Base-by-base conservation (phyloP, 2,329 filamentous ascomycete genomes). In the Didymella pinodella region DNA sequence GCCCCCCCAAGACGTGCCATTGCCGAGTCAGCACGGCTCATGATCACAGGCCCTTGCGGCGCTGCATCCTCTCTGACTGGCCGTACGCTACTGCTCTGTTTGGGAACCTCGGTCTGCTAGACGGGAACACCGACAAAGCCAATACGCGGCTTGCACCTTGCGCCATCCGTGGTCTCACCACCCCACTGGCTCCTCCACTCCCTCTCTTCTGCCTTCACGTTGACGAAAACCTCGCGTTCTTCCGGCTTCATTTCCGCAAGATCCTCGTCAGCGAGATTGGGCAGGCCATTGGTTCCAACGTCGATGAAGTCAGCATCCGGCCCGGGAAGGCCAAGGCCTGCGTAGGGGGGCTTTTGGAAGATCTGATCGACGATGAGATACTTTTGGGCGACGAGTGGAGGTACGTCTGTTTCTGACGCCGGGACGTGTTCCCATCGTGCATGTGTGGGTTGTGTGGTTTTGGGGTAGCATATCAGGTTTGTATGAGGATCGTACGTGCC, bases 401-500 rank as follows among this genome's bases (percentile, higher is more conserved):
- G 83, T 14, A 89, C 81, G 32, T 70, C 74, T 44, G 63, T 70
- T 54, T 73, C 65, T 31, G 73, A 67, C n/a, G 79, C 72, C 1
- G 84, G 76, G 2, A 96, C 82, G 61, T 90, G 87, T 78, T 95
- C 91, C 81, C 93, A 93, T 59, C 89, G 88, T 10, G 88, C 92
- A 67, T 92, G 91, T 2, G 92, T 95, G 2, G 95, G 92, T 76
- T 99, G 95, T 85, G 93, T 96, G 71, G 85, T 90, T 62, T 87
- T 86, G 0, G 95, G 94, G 73, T 90, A 96, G 73, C 95, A 92
- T 85, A 97, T 90, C 59, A 85, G 79, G 76, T 99, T 99, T 53
- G 95, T 98, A 79, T 98, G 93, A 26, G 94, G 88, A 70, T 99
- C 93, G 78, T 98, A 98, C 53, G 94, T 85, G 48, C 95, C 95